Percentiles rank a stretch among this genome's conserved stretches.
Evolutionary conservation across 2,329 filamentous ascomycete species (phyloP).

Genomic region (Conoideocrella luteorostrata): DNA sequence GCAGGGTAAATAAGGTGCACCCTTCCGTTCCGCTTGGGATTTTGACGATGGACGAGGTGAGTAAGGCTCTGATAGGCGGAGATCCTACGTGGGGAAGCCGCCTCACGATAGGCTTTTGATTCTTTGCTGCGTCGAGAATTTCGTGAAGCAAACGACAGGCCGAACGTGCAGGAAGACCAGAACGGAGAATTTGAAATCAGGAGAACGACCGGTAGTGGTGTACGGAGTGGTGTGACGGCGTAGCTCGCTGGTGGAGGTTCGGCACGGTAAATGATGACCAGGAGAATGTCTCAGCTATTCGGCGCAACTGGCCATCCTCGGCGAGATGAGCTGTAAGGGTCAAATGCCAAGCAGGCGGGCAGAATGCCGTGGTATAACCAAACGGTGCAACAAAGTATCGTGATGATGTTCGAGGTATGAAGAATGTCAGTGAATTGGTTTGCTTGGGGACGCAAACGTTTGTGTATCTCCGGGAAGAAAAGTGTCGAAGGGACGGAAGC

Average conservation of each 20-base stretch:
- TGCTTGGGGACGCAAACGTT: too few species aligned
- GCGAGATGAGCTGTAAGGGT: background rate
- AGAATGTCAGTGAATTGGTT: too few species aligned
- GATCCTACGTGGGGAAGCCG: too few species aligned
- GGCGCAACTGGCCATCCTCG: slow-evolving; percentile 5
- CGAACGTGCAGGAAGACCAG: background rate
- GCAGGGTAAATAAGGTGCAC: background rate
- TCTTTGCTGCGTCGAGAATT: background rate
- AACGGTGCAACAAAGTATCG: background rate
- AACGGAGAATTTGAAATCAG: background rate
- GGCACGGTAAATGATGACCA: slow-evolving; percentile 5
- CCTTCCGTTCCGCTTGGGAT: background rate
- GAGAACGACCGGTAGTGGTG: background rate
- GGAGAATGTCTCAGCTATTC: slow-evolving; percentile 8
- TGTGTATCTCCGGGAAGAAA: too few species aligned
- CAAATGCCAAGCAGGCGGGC: background rate
- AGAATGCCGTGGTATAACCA: background rate
- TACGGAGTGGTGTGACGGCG: background rate
- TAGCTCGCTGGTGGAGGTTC: slow-evolving; percentile 1
- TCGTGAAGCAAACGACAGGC: background rate
- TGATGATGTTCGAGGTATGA: background rate
- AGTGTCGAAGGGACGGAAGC: too few species aligned
- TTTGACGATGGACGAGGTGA: background rate
- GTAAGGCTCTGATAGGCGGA: too few species aligned
- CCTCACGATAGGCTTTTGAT: background rate